These are phyloP conservation scores for Viola pubescens DNA, from an alignment of 441 rosid genomes.

Conservation along the genomic window DNA sequence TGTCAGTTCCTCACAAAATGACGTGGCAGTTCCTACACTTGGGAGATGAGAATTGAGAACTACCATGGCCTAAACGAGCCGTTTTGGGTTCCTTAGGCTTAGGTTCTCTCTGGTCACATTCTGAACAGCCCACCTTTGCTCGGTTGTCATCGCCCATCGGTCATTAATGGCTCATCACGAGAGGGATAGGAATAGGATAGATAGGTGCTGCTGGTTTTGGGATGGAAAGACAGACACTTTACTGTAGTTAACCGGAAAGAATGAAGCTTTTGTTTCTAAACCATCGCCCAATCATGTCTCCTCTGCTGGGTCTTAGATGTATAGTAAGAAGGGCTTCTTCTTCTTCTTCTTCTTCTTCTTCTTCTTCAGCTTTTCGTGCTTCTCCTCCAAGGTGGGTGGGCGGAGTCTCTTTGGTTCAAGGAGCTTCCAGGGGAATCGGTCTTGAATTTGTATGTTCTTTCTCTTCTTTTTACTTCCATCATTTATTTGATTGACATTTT, in stretches of 20 bases:
- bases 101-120: too few species aligned
- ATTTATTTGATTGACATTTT: neutral
- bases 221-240: neutral
- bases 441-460: conserved; percentile 60
- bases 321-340: conserved; percentile 20
- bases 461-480: neutral
- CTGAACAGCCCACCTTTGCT: too few species aligned
- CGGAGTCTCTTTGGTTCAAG: conserved; percentile 83
- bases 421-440: conserved; percentile 89
- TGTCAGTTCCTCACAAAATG: too few species aligned
- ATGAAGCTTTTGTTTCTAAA: conserved; percentile 20
- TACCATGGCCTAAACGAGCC: too few species aligned
- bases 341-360: conserved; percentile 25
- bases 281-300: conserved; percentile 14
- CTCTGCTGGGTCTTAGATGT: conserved; percentile 21
- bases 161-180: too few species aligned
- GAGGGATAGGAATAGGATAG: too few species aligned
- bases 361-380: conserved; percentile 25
- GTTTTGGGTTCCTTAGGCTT: too few species aligned
- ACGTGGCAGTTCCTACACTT: too few species aligned
- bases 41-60: too few species aligned
- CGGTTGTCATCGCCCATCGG: too few species aligned
- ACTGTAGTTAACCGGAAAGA: neutral
- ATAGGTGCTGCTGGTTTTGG: too few species aligned
- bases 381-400: conserved; percentile 44